These are phyloP conservation scores for Striga hermonthica DNA, from an alignment of 305 asterid genomes.

Conservation along the genomic window DNA sequence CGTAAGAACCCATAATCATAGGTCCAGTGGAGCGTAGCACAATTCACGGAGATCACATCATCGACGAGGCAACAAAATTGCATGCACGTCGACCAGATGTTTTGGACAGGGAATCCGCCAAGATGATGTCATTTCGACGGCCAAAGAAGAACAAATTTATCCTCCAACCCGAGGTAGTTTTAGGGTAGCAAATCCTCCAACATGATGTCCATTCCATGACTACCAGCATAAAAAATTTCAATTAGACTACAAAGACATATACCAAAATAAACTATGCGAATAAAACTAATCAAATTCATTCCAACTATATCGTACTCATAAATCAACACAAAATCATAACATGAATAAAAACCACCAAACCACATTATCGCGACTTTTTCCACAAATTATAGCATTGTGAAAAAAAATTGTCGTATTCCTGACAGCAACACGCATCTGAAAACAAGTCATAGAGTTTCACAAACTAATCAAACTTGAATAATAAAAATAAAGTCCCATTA, in stretches of 20 bases:
- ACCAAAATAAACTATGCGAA: conserved; percentile 49
- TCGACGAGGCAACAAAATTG: too few relatives aligned
- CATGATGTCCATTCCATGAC: conserved; percentile 99
- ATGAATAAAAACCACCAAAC: conserved; percentile 9
- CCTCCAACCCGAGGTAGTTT: too few relatives aligned
- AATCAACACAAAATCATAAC: conserved; percentile 10
- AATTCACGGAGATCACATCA: too few relatives aligned
- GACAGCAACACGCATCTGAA: conserved; percentile 86
- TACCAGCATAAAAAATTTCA: conserved; percentile 92
- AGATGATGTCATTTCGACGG: too few relatives aligned
- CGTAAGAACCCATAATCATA: too few relatives aligned
- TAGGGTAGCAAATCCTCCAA: too few relatives aligned
- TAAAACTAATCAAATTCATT: background rate
- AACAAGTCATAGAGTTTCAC: conserved; percentile 20
- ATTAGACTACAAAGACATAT: conserved; percentile 69
- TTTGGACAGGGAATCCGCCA: too few relatives aligned
- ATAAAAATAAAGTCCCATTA: conserved; percentile 55
- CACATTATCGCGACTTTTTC: conserved; percentile 97
- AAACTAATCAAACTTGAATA: background rate
- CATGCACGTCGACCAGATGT: too few relatives aligned
- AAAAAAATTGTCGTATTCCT: conserved; percentile 64
- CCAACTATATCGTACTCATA: background rate
- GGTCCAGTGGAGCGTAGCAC: too few relatives aligned
- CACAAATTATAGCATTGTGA: conserved; percentile 92
- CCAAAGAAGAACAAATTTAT: too few relatives aligned